Evolutionary conservation across 257 asterid species (phyloP), one percentile per base, ranked within the genome.

Genomic region (Solanum dulcamara): DNA sequence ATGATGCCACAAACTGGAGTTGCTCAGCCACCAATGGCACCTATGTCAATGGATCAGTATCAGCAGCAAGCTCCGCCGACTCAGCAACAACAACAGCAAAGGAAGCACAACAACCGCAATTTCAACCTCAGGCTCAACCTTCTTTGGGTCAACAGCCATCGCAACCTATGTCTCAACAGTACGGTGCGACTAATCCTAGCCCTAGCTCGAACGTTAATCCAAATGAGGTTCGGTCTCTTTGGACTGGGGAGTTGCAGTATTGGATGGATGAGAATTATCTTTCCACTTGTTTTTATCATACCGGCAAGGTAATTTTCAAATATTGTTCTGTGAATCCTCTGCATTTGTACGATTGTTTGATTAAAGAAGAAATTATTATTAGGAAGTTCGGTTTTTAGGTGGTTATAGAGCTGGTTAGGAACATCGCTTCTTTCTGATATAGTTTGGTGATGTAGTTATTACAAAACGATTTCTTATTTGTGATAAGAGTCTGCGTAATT

Each of bases 231-330:
- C 91, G 96, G 55, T 88, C 96, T 53, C 94, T 95, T 18, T 95
- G 98, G 98, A 92, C 93, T 88, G 98, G 98, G 48, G 97, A 95
- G 81, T 94, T 95, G 85, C 97, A 93, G 94, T 90, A 86, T 86
- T 95, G 97, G 97, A 95, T 95, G 98, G 98, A 95, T 81, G 98
- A 95, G 90, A 91, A 75, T 88, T 95, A 93, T 85, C 93, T 95
- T 50, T 82, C 85, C 37, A 83, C 80, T 62, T 93, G 96, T 86
- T 93, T 95, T 86, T 88, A 75, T 85, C 94, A 89, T 50, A 93
- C 97, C 13, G 97, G 97, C 71, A 97, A 93, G 95, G 98, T 95
- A 86, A 53, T 53, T 20, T 32, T 14, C 28, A 20, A 59, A 57
- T 57, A 28, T 2, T 13, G 3, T 26, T 46, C 40, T 75, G 40